Evolutionary conservation across 257 asterid genomes (phyloP), one percentile per base, ranked within the genome.

Genomic region (Vinca minor): DNA sequence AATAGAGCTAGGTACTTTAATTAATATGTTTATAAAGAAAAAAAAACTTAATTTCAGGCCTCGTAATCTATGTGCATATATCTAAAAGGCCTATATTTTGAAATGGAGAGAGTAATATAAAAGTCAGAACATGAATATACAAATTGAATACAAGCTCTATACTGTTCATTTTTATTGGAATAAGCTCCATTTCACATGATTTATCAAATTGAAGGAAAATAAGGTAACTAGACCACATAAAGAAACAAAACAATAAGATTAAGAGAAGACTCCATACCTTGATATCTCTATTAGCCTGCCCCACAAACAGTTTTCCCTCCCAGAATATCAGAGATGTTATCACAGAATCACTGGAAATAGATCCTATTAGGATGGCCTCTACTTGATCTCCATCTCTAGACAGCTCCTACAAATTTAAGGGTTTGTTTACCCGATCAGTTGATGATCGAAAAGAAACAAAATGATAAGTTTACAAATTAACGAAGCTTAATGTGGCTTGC

Each of bases 291-390:
- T 91, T 84, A 55, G 95, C 87, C 71, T 82, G 95, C 63, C 93
- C 96, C 44, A 71, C 86, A 59, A 83, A 75, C 46, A 91, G 79
- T 79, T 86, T 91, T 76, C 87, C 96, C 39, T 85, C 69, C 81
- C 83, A 74, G 77, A 85, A 82, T 65, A 74, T 7, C 36, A 91
- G 77, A 68, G 82, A 65, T 23, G 95, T 83, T 73, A 86, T 56
- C 7, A 82, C 75, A 46, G 96, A 85, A 74, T 75, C 76, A 66
- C 87, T 79, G 28, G 83, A 53, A 35, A 88, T 69, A 35, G 92
- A 75, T 64, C 95, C 95, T 26, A 73, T 21, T 10, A 77, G 67
- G n/a, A 73, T 38, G 28, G 73, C 82, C 28, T 86, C 84, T 26
- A 69, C 31, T 44, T 70, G 81, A 29, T 69, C 72, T 20, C 46